Base-by-base conservation (phyloP, 2,329 filamentous ascomycete genomes). In the Colletotrichum tropicale region DNA sequence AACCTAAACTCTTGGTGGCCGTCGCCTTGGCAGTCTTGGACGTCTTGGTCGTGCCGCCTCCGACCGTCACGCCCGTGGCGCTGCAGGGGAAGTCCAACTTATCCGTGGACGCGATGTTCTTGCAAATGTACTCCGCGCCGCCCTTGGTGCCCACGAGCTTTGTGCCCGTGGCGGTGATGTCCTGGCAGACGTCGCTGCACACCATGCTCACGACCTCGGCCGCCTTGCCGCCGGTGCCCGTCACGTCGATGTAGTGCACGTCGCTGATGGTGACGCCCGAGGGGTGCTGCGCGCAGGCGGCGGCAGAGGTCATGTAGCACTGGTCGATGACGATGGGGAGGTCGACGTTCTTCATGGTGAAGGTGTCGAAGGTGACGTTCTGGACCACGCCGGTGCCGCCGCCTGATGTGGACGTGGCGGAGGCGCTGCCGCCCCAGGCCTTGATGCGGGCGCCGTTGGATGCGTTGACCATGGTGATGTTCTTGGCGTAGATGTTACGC, bases 401-500 rank as follows among this genome's bases (percentile, higher is more conserved):
- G 24, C 93, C 92, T 10, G 93, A 93, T 78, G 92, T 92, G 90
- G 21, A 88, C 89, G 21, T 8, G 80, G 38, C 32, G 79, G 76
- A 71, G 34, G 74, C 38, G 61, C 70, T 74, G 3, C 91, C 91
- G 0, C 93, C 92, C 93, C 93, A 95, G 70, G 94, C 93, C 83
- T 95, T 95, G 85, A 95, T 94, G 75, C 93, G 91, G 0, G 93
- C 93, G 43, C 91, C 93, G 77, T 94, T 91, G 69, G 89, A 86
- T 3, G 90, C 89, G 78, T 93, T 91, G 71, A 86, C 86, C 88
- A 92, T 90, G 52, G 87, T 88, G 55, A 89, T 85, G 78, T 93
- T 92, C 82, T 89, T 91, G 71, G 93, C 89, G 78, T 92, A 91
- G 21, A 95, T 81, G 78, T 95, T 91, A 82, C 94, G 88, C 3